Evolutionary conservation across 2,329 filamentous ascomycete species (phyloP).

Genomic region (Stachybotrys chartarum): DNA sequence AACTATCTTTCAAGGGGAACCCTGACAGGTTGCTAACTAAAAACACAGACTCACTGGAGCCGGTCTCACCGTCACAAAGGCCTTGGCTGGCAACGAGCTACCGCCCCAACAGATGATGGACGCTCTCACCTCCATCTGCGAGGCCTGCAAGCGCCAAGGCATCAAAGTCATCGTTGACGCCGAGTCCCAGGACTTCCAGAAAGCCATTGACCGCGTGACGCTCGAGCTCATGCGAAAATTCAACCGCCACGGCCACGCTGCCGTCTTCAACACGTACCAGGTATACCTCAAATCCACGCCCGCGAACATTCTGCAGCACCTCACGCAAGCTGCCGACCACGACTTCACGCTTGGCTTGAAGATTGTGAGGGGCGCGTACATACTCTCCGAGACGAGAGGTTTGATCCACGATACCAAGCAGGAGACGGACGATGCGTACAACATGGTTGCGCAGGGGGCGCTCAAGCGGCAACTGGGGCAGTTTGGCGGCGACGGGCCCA

Average conservation of each 20-base stretch:
- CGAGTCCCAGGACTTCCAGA: conserved; percentile 36
- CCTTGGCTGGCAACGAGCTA: conserved; percentile 23
- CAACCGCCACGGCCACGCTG: conserved; percentile 27
- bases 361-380: conserved; percentile 50
- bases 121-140: conserved; percentile 32
- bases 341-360: conserved; percentile 48
- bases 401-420: conserved; percentile 47
- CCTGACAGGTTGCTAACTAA: background rate
- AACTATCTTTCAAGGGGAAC: background rate
- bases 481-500: conserved; percentile 2
- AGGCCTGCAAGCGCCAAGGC: conserved; percentile 26
- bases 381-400: conserved; percentile 38
- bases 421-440: conserved; percentile 44
- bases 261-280: conserved; percentile 48
- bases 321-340: conserved; percentile 34
- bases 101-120: conserved; percentile 33
- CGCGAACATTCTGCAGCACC: conserved; percentile 32
- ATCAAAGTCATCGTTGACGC: conserved; percentile 38
- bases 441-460: conserved; percentile 38
- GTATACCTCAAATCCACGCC: conserved; percentile 45
- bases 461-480: conserved; percentile 25
- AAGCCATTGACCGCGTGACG: conserved; percentile 24
- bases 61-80: conserved; percentile 28
- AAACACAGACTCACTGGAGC: conserved; percentile 31
- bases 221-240: conserved; percentile 28